Percentiles rank a stretch among this genome's conserved stretches.
These are phyloP conservation scores for Madurella fahalii DNA, from an alignment of 2,329 filamentous ascomycete genomes.

Conservation along the genomic window DNA sequence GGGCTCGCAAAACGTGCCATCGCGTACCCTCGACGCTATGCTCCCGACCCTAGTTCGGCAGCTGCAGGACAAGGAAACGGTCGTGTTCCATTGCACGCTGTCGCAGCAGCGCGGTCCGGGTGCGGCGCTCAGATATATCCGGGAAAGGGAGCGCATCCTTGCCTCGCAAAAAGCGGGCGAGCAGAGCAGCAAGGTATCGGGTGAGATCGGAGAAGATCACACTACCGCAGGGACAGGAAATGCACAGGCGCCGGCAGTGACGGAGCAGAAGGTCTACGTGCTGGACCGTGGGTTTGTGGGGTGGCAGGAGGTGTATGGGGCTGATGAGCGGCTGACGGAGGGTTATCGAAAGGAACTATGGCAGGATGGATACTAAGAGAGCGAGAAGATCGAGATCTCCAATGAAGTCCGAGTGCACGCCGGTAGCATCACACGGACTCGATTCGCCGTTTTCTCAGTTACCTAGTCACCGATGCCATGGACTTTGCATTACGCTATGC, in stretches of 20 bases:
- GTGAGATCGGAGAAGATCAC: constrained; percentile 24
- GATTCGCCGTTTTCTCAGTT: too few relatives aligned
- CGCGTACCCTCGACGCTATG: constrained; percentile 64
- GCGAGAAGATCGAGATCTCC: too few relatives aligned
- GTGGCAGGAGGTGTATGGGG: constrained; percentile 83
- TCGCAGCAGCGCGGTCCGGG: constrained; percentile 86
- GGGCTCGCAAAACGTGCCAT: constrained; percentile 71
- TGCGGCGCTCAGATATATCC: constrained; percentile 75
- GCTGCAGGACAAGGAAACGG: constrained; percentile 70
- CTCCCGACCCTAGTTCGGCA: constrained; percentile 79
- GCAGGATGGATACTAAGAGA: constrained; percentile 51
- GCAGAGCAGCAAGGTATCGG: constrained; percentile 24
- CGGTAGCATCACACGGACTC: too few relatives aligned
- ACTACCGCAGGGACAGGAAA: constrained; percentile 18
- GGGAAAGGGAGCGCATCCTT: constrained; percentile 58
- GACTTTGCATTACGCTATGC: too few relatives aligned
- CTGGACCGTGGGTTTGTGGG: constrained; percentile 79
- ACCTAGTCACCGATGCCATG: too few relatives aligned
- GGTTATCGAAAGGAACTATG: constrained; percentile 82
- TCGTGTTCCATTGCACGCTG: constrained; percentile 92
- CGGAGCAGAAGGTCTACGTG: constrained; percentile 69
- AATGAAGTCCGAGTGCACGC: not conserved
- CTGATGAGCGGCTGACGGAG: constrained; percentile 77
- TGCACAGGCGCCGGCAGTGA: constrained; percentile 9
- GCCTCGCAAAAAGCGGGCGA: constrained; percentile 9